Percentiles rank a stretch among this genome's conserved stretches.
Conservation (phyloP, 1,284 basidiomycete species). For the Taiwanofungus camphoratus region DNA sequence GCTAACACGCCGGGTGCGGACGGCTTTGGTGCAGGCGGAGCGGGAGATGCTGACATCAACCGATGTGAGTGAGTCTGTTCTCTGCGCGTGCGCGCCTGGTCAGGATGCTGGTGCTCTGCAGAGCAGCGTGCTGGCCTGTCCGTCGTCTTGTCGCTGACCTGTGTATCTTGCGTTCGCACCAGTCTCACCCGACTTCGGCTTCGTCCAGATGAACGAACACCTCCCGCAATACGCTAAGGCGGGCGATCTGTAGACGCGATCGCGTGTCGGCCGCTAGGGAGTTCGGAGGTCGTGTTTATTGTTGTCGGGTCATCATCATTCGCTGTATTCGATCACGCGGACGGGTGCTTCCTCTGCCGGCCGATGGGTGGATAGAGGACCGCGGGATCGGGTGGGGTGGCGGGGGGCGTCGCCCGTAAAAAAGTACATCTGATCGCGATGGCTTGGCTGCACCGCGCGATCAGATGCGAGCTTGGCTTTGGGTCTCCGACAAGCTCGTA, state of each 20-base stretch:
- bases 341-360: background rate
- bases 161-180: slow-evolving; percentile 30
- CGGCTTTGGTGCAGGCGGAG: slow-evolving; percentile 44
- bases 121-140: slow-evolving; percentile 2
- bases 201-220: slow-evolving; percentile 70
- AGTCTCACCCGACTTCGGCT: slow-evolving; percentile 82
- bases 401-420: background rate
- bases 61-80: slow-evolving; percentile 58
- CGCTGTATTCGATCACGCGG: background rate
- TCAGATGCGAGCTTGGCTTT: background rate
- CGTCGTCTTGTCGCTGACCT: slow-evolving; percentile 16
- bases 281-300: background rate
- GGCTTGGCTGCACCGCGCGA: background rate
- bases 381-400: too few species aligned
- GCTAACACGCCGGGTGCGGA: slow-evolving; percentile 48
- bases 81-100: slow-evolving; percentile 1
- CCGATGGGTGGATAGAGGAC: background rate
- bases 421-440: background rate
- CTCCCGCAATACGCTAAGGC: slow-evolving; percentile 63
- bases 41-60: slow-evolving; percentile 51
- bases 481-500: background rate
- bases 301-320: background rate
- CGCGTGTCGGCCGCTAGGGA: background rate
- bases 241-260: slow-evolving; percentile 41
- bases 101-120: background rate